Percentiles rank a stretch among this genome's conserved stretches.
These are phyloP conservation scores for Cardamine occulta DNA, from an alignment of 345 rosid species.

Conservation along the genomic window DNA sequence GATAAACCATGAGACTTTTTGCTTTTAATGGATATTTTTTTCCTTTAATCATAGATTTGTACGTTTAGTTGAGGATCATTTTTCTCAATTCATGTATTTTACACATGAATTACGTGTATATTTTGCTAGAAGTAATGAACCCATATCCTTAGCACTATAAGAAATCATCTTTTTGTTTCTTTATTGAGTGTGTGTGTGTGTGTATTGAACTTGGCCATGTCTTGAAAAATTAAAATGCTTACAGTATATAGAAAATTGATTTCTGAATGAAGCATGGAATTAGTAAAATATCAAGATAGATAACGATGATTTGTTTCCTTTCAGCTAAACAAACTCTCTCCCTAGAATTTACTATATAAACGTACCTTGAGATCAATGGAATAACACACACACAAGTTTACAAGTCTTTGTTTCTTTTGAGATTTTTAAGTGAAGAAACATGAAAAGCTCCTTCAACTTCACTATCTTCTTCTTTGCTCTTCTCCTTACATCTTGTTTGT, in stretches of 20 bases:
- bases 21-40: too few species aligned
- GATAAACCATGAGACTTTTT: too few species aligned
- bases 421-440: neutral
- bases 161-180: constrained; percentile 21
- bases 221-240: neutral
- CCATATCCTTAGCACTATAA: neutral
- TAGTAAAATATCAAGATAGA: neutral
- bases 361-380: constrained; percentile 3
- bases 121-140: too few species aligned
- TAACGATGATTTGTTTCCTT: neutral
- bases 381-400: neutral
- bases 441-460: constrained; percentile 30
- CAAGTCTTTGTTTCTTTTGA: neutral
- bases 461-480: constrained; percentile 28
- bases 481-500: constrained; percentile 27
- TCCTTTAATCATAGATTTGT: too few species aligned
- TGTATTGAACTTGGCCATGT: neutral
- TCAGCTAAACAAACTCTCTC: neutral
- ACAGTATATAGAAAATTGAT: neutral
- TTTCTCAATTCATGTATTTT: too few species aligned
- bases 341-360: neutral
- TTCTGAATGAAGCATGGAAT: neutral
- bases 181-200: neutral
- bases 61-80: too few species aligned
- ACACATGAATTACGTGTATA: neutral